Percentiles rank a stretch among this genome's conserved stretches.
phyloP scores from a whole-genome alignment of 139 green algal species.

The Pycnococcus provasolii region DNA sequence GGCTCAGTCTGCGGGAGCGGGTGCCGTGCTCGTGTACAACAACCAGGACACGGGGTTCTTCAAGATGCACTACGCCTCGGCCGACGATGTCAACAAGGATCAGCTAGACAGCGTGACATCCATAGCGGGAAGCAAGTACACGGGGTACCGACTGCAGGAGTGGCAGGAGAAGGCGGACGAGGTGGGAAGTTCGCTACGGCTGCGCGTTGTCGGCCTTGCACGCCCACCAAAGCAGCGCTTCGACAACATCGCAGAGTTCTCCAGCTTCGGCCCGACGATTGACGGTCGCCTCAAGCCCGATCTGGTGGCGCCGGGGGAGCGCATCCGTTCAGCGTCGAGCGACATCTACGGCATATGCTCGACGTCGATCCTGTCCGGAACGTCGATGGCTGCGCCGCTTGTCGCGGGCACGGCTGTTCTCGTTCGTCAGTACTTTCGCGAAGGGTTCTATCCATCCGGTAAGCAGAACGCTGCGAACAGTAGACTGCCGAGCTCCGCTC shows the following conservation, averaged over 20 bases:
- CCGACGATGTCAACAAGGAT: too few relatives aligned
- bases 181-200: too few relatives aligned
- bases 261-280: conserved; percentile 30
- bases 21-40: conserved; percentile 57
- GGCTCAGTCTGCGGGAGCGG: conserved; percentile 47
- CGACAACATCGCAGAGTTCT: conserved; percentile 33
- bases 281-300: conserved; percentile 45
- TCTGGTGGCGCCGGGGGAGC: conserved; percentile 30
- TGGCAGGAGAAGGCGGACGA: too few relatives aligned
- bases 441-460: conserved; percentile 37
- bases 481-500: conserved; percentile 15
- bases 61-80: not conserved
- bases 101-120: too few relatives aligned
- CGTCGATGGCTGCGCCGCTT: conserved; percentile 78
- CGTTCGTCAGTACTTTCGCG: conserved; percentile 37
- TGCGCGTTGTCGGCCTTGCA: too few relatives aligned
- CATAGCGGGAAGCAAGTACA: too few relatives aligned
- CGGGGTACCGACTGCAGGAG: too few relatives aligned
- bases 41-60: conserved; percentile 29
- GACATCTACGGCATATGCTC: conserved; percentile 3
- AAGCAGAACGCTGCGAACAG: not conserved
- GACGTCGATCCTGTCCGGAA: conserved; percentile 46
- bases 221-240: not conserved
- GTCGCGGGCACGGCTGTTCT: conserved; percentile 46
- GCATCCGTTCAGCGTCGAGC: conserved; percentile 6